Evolutionary conservation across 257 asterid species (phyloP).

Genomic region (Solanum dulcamara): DNA sequence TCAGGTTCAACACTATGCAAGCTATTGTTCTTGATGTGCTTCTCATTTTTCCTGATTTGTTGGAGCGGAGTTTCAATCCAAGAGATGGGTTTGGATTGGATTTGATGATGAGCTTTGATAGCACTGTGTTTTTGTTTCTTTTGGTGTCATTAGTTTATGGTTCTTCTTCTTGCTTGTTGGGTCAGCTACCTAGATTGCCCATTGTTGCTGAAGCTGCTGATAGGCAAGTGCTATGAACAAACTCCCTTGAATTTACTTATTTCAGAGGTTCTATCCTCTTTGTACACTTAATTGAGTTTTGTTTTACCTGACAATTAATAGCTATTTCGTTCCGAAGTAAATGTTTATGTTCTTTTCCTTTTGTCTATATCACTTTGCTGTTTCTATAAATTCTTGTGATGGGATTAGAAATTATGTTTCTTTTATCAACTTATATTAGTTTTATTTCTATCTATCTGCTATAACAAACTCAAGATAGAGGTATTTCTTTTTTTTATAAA

Average conservation of each 20-base stretch:
- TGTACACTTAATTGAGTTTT: not conserved
- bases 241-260: not conserved
- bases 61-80: constrained; percentile 81
- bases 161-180: constrained; percentile 65
- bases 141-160: constrained; percentile 72
- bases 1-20: constrained; percentile 95
- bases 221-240: constrained; percentile 68
- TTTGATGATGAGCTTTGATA: constrained; percentile 82
- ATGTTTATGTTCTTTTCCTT: not conserved
- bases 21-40: constrained; percentile 95
- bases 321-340: not conserved
- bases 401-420: not conserved
- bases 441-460: not conserved
- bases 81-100: constrained; percentile 83
- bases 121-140: constrained; percentile 86
- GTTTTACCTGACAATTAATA: not conserved
- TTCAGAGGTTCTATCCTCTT: not conserved
- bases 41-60: constrained; percentile 78
- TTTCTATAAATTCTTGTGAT: not conserved
- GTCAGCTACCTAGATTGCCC: constrained; percentile 84
- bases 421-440: not conserved
- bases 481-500: not conserved
- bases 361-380: not conserved
- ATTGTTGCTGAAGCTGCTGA: constrained; percentile 99
- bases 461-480: not conserved